Conservation (phyloP, 306 rosid species). For the Acacia confusa region DNA sequence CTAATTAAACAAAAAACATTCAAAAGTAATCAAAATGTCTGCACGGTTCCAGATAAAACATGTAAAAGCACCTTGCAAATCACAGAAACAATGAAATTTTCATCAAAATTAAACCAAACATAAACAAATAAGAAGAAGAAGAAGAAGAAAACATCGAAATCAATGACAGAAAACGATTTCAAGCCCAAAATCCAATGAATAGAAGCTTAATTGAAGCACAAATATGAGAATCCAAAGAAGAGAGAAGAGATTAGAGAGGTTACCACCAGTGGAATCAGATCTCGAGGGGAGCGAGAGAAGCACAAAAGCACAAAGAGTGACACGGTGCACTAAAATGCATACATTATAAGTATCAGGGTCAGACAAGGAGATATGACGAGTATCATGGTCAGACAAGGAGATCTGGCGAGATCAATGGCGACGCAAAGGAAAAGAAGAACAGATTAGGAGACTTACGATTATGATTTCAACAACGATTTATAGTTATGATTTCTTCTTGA, state of each 20-base stretch:
- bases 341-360: slow-evolving; percentile 39
- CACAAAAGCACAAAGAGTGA: not conserved
- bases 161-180: not conserved
- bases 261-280: slow-evolving; percentile 44
- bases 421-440: too few relatives aligned
- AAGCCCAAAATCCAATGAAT: not conserved
- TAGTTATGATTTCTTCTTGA: too few relatives aligned
- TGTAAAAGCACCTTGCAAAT: not conserved
- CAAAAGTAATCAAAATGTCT: too few relatives aligned
- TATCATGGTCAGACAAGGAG: too few relatives aligned
- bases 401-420: too few relatives aligned
- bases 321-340: not conserved
- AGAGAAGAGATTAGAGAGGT: not conserved
- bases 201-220: slow-evolving; percentile 20
- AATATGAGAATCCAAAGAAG: not conserved
- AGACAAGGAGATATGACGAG: too few relatives aligned
- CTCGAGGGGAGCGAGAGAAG: slow-evolving; percentile 28
- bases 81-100: not conserved
- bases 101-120: slow-evolving; percentile 25
- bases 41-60: slow-evolving; percentile 1
- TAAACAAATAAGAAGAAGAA: not conserved
- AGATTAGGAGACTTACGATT: too few relatives aligned
- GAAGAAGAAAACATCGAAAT: not conserved
- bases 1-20: too few relatives aligned
- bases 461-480: too few relatives aligned